Percentiles rank a stretch among this genome's conserved stretches.
Evolutionary conservation across 2,329 filamentous ascomycete species (phyloP).

Genomic region (Metarhizium guizhouense): DNA sequence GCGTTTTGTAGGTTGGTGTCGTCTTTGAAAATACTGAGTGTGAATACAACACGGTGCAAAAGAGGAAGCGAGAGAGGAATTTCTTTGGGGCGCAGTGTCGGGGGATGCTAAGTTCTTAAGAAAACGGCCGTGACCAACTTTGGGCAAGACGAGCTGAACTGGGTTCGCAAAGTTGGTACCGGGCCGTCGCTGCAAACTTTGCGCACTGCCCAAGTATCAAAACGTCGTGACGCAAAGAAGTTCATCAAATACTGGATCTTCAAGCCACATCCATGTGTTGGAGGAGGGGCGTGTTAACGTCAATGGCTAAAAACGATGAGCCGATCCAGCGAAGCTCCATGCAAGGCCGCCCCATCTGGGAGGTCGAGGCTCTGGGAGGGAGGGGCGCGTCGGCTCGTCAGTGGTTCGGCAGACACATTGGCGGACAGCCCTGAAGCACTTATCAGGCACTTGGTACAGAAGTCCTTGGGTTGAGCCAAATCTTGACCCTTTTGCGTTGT

Average conservation of each 20-base stretch:
- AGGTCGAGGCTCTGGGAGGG: not conserved
- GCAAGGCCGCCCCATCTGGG: not conserved
- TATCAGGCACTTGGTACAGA: not conserved
- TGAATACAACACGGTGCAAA: not conserved
- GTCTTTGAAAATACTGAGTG: not conserved
- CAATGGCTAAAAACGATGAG: not conserved
- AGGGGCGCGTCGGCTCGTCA: not conserved
- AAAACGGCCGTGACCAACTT: not conserved
- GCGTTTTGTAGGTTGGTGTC: not conserved
- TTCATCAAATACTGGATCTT: not conserved
- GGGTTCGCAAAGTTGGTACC: not conserved
- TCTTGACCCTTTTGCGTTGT: too few species aligned
- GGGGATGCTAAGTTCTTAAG: not conserved
- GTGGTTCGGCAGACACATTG: not conserved
- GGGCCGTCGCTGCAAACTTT: not conserved
- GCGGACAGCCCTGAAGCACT: not conserved
- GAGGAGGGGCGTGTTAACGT: constrained; percentile 1
- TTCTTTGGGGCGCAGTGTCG: not conserved
- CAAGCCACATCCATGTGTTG: not conserved
- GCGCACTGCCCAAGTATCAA: not conserved
- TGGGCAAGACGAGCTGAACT: not conserved
- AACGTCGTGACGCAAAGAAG: not conserved
- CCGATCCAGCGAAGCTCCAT: not conserved
- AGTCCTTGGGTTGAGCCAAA: too few species aligned
- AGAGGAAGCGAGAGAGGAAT: not conserved